phyloP scores from a whole-genome alignment of 148 eudicot species.

The Nyssa sinensis region DNA sequence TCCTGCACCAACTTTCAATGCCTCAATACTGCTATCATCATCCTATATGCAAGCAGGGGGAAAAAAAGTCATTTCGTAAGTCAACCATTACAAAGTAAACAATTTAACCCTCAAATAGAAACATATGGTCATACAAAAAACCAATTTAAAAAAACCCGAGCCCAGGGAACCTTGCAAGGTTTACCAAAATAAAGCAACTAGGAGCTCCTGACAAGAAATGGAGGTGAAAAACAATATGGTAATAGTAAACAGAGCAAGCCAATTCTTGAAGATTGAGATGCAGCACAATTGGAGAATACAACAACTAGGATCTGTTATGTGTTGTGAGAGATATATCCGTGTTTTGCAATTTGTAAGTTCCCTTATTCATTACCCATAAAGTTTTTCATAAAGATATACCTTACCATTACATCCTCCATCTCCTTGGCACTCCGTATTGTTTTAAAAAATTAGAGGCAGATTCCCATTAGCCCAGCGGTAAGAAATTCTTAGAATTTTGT shows the following conservation, averaged over 20 bases:
- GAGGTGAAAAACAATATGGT: background rate
- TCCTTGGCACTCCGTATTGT: no score
- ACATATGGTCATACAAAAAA: background rate
- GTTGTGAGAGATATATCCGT: no score
- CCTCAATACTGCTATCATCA: constrained; percentile 49
- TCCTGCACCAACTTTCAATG: constrained; percentile 45
- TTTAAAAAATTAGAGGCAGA: no score
- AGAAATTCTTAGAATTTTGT: no score
- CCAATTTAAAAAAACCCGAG: background rate
- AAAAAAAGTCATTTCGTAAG: constrained; percentile 5
- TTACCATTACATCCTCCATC: no score
- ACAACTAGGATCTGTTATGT: no score
- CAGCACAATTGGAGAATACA: no score
- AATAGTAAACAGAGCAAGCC: background rate
- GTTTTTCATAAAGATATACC: no score
- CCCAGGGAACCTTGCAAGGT: background rate
- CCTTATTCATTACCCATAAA: no score
- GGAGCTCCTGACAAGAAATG: background rate
- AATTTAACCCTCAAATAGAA: background rate
- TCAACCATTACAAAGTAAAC: background rate
- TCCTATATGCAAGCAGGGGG: constrained; percentile 33
- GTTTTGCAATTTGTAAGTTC: no score
- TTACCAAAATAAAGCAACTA: background rate
- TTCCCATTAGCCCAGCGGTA: no score
- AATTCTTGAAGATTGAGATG: no score